phyloP scores from a whole-genome alignment of 2,329 filamentous ascomycete species.

The Beauveria australis region DNA sequence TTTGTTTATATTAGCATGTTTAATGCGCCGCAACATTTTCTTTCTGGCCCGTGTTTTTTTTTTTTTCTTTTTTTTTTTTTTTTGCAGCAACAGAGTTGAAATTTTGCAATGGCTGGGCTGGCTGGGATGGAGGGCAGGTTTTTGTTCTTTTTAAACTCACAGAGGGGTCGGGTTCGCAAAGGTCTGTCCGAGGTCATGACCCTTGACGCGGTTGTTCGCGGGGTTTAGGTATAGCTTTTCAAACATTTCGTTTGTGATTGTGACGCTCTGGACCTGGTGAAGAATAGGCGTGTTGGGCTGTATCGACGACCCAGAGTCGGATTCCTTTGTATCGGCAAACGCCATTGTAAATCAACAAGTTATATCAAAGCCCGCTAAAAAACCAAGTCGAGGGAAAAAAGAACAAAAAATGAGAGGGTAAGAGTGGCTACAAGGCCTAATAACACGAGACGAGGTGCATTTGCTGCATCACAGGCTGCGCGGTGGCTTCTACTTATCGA shows the following conservation, averaged over 20 bases:
- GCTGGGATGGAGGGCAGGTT: too few species aligned
- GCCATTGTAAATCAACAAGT: not conserved
- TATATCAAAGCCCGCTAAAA: not conserved
- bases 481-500: too few species aligned
- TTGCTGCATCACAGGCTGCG: too few species aligned
- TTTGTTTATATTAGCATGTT: not conserved
- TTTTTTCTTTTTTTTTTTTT: too few species aligned
- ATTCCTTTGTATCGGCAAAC: not conserved
- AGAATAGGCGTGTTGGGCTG: not conserved
- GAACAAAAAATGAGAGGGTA: not conserved
- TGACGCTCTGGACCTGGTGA: not conserved
- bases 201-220: not conserved
- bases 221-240: not conserved
- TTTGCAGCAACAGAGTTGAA: not conserved
- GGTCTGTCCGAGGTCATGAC: not conserved
- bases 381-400: too few species aligned
- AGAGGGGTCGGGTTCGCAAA: conserved; percentile 1
- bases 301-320: not conserved
- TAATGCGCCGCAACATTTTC: too few species aligned
- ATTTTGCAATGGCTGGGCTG: too few species aligned
- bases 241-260: not conserved
- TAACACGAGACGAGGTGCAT: too few species aligned
- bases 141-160: not conserved
- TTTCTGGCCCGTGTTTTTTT: too few species aligned
- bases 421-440: not conserved